Base-by-base conservation (phyloP, 1,139 yeast genomes). In the Protomyces lactucae-debilis region DNA sequence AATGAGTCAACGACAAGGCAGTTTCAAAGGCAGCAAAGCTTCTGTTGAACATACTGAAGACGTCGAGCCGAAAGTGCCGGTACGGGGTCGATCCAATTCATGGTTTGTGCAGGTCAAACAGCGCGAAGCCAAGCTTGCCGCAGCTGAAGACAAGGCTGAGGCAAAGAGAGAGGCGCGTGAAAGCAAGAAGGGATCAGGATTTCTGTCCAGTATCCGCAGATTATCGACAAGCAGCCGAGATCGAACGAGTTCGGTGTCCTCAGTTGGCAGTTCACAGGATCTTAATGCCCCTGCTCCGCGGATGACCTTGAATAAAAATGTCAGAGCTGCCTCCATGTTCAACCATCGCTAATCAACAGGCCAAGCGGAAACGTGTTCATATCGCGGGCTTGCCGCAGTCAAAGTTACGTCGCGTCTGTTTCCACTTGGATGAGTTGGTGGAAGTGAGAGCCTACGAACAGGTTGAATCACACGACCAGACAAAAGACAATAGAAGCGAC, bases 361-460 rank as follows among this genome's bases (percentile, higher is more conserved):
- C 60, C 16, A 59, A 45, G 45, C 21, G 63, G 36, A 59, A 59
- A 35, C 56, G 64, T 5, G 43, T 57, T 35, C 36, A 39, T 9
- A 32, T 60, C 3, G 48, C 59, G 4, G 64, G 54, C 12, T 59
- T 60, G 8, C 46, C 36, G 25, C 48, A 57, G n/a, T 39, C 60
- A 14, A 40, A 52, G 14, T 14, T 60, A 51, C 59, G 55, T n/a
- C 54, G 64, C 8, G 64, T 60, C 28, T 60, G 64, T 37, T 60
- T 60, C 28, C 64, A 55, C 28, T 36, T 60, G 16, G 64, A 60
- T 16, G 60, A 60, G 18, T 55, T 60, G 16, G 64, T 60, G 16
- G 64, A 55, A n/a, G 32, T 60, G 51, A 53, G 60, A n/a, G 48
- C 60, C 9, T 60, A 60, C 28, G 64, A 53, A 21, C 60, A 54